These are phyloP conservation scores for Scheffersomyces amazonensis DNA, from an alignment of 805 yeast species.

Conservation along the genomic window DNA sequence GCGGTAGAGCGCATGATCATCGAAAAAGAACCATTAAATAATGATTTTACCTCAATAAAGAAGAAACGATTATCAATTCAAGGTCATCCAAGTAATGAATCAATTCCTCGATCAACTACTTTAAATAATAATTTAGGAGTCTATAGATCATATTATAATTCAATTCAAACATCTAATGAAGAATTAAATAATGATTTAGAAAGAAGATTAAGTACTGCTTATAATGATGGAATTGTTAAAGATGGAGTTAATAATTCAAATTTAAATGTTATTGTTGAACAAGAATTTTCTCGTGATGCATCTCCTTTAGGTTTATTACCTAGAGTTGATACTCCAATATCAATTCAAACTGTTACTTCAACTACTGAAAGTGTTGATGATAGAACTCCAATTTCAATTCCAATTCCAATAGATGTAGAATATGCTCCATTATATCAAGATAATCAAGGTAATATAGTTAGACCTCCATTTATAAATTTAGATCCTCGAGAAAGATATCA, in stretches of 20 bases:
- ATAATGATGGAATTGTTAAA: slow-evolving; percentile 11
- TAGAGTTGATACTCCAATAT: neutral
- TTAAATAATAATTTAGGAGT: slow-evolving; percentile 11
- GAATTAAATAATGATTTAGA: slow-evolving; percentile 24
- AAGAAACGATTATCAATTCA: slow-evolving; percentile 25
- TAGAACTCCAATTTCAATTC: neutral
- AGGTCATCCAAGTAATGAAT: slow-evolving; percentile 10
- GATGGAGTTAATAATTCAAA: slow-evolving; percentile 7
- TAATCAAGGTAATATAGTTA: slow-evolving; percentile 33
- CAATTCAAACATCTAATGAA: slow-evolving; percentile 14
- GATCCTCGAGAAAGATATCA: slow-evolving; percentile 44
- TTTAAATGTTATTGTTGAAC: neutral
- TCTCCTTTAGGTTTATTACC: neutral
- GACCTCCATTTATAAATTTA: slow-evolving; percentile 44
- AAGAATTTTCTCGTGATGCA: neutral
- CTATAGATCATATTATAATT: slow-evolving; percentile 17
- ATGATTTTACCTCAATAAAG: slow-evolving; percentile 22
- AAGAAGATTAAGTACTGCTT: slow-evolving; percentile 21
- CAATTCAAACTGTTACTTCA: neutral
- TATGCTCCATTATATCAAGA: slow-evolving; percentile 35
- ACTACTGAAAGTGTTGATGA: slow-evolving; percentile 3
- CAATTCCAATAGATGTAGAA: slow-evolving; percentile 23
- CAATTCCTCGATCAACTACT: slow-evolving; percentile 26
- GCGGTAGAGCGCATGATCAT: neutral
- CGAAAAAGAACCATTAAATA: slow-evolving; percentile 16